These are phyloP conservation scores for Aspergillus melleus DNA, from an alignment of 2,329 filamentous ascomycete species.

Conservation along the genomic window DNA sequence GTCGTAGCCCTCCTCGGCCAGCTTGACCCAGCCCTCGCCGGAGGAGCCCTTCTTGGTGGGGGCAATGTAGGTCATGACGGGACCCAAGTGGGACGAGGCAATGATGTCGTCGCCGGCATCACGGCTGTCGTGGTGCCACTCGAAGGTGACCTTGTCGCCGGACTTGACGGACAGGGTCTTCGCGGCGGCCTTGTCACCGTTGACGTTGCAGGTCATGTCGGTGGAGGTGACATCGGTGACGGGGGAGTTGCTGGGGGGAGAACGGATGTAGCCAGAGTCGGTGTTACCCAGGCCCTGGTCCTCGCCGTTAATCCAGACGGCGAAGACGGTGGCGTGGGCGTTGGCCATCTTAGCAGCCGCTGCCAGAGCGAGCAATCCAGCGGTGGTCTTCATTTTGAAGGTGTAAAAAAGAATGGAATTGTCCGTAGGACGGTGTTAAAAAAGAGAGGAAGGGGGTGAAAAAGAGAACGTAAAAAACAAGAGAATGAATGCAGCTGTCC, in stretches of 20 bases:
- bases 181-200: conserved; percentile 15
- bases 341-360: conserved; percentile 20
- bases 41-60: conserved; percentile 18
- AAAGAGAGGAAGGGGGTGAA: conserved; percentile 1
- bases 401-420: conserved; percentile 5
- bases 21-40: conserved; percentile 23
- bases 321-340: conserved; percentile 23
- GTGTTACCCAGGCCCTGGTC: conserved; percentile 23
- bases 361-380: conserved; percentile 26
- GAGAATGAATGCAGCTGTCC: conserved; percentile 10
- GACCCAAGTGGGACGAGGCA: conserved; percentile 20
- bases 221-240: conserved; percentile 21
- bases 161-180: conserved; percentile 20
- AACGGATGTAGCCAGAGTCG: conserved; percentile 20
- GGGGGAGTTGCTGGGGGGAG: conserved; percentile 23
- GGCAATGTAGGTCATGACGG: conserved; percentile 24
- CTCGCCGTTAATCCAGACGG: conserved; percentile 24
- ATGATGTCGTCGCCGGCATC: conserved; percentile 23
- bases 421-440: conserved; percentile 7
- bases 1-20: conserved; percentile 23
- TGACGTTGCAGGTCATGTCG: conserved; percentile 25
- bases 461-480: conserved; percentile 8
- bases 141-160: conserved; percentile 25
- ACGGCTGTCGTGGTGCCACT: conserved; percentile 24
- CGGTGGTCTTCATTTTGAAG: conserved; percentile 21